Base-by-base conservation (phyloP, 257 asterid species). In the Solanum habrochaites region DNA sequence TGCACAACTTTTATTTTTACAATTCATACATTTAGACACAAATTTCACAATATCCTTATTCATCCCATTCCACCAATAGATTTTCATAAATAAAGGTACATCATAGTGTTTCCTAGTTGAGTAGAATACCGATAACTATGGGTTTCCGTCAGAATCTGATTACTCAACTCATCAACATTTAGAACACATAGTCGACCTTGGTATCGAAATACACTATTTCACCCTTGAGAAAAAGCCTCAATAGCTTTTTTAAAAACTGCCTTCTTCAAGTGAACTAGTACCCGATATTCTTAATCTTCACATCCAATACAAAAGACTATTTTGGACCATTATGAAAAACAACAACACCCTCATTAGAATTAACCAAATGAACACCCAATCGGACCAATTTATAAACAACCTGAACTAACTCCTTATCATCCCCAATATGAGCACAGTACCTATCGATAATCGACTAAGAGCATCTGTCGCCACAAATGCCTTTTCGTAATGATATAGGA, bases 191-290 rank as follows among this genome's bases (percentile, higher is more conserved):
- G 7, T 52, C 10, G 11, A 52, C 62, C n/a, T 52, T 18, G 23
- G 11, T 52, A 18, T 52, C 8, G 10, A 52, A 52, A 52, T 9
- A 52, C 62, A 52, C 1, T 2, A 52, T 52, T 23, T 52, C n/a
- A 16, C n/a, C 10, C 62, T 52, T 18, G 4, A 9, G 62, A 52
- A 2, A 52, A 52, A 52, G 4, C 62, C 62, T 52, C 62, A 7
- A 52, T 52, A 23, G 20, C 23, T 52, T 16, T 52, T 52, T 0
- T 0, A 0, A 6, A 49, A 52, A 16, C 3, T 8, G 3, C 20
- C 62, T 56, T 56, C n/a, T 56, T 18, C 4, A 56, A 56, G n/a
- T 18, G 11, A 56, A 56, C 10, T 52, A 52, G 18, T 52, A 16
- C 11, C 1, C 8, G 2, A 18, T 56, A 10, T 56, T 7, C n/a